Percentiles rank a stretch among this genome's conserved stretches.
phyloP scores from a whole-genome alignment of 1,284 basidiomycete species.

The Apiotrichum brassicae region DNA sequence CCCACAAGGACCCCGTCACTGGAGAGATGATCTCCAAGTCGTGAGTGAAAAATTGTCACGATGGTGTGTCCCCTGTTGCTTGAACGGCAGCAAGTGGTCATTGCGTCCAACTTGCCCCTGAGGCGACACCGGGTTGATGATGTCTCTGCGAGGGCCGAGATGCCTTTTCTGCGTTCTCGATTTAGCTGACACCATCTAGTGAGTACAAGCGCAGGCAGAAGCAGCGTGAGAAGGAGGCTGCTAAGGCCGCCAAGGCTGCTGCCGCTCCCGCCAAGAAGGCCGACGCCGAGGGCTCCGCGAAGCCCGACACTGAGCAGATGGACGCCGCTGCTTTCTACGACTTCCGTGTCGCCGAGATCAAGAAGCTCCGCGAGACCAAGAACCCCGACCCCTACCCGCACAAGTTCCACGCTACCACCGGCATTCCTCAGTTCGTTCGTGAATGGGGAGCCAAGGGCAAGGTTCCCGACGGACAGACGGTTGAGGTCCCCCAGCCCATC shows the following conservation, averaged over 20 bases:
- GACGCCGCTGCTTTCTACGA: slow-evolving; percentile 80
- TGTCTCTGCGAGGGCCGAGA: too few relatives aligned
- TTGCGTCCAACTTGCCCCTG: background rate
- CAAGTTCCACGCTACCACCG: slow-evolving; percentile 88
- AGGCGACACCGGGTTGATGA: background rate
- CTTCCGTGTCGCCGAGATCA: slow-evolving; percentile 79
- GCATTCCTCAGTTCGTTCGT: slow-evolving; percentile 70
- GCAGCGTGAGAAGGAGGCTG: slow-evolving; percentile 74
- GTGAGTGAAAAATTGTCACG: slow-evolving; percentile 58
- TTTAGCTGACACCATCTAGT: slow-evolving; percentile 49
- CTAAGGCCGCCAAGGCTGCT: slow-evolving; percentile 71
- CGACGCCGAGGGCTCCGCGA: slow-evolving; percentile 41
- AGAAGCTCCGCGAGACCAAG: slow-evolving; percentile 75
- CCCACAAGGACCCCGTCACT: slow-evolving; percentile 67
- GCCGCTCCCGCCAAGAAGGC: slow-evolving; percentile 35
- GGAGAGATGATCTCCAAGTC: slow-evolving; percentile 93
- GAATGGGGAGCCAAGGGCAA: slow-evolving; percentile 68
- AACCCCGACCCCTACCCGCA: slow-evolving; percentile 94
- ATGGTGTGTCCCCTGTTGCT: too few relatives aligned
- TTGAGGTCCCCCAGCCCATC: slow-evolving; percentile 37
- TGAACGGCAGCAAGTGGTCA: too few relatives aligned
- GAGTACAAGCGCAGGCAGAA: slow-evolving; percentile 88
- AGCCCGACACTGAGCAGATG: slow-evolving; percentile 35
- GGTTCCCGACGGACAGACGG: slow-evolving; percentile 50
- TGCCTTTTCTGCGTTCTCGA: too few relatives aligned